Percentiles rank a stretch among this genome's conserved stretches.
Conservation (phyloP, 257 asterid genomes). For the Osmanthus fragrans region DNA sequence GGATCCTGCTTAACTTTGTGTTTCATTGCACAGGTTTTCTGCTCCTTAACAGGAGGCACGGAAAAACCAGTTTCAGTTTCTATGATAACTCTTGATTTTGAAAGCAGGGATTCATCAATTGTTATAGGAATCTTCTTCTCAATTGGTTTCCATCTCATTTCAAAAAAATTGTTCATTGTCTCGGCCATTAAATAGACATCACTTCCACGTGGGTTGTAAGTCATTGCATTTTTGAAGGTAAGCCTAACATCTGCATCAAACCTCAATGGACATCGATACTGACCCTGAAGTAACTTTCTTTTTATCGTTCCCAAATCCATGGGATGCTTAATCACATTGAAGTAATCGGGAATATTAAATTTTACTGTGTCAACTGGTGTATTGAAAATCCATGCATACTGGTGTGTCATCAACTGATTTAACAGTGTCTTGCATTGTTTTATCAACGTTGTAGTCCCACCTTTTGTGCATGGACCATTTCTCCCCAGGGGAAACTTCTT, state of each 20-base stretch:
- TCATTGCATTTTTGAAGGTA: conserved; percentile 72
- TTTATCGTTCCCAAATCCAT: conserved; percentile 92
- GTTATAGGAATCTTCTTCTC: conserved; percentile 55
- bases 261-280: conserved; percentile 53
- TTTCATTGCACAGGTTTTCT: conserved; percentile 39
- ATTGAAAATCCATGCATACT: conserved; percentile 61
- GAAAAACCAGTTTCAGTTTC: conserved; percentile 45
- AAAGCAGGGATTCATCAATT: conserved; percentile 41
- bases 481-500: conserved; percentile 43
- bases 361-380: conserved; percentile 70
- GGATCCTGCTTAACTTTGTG: conserved; percentile 44
- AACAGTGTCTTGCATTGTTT: conserved; percentile 72
- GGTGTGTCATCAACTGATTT: conserved; percentile 53
- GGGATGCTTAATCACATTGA: conserved; percentile 70
- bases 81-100: conserved; percentile 40
- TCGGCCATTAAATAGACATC: conserved; percentile 67
- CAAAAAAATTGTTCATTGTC: conserved; percentile 52
- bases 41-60: conserved; percentile 61
- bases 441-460: conserved; percentile 50
- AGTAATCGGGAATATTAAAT: conserved; percentile 73
- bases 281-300: conserved; percentile 50
- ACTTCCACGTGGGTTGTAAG: conserved; percentile 65
- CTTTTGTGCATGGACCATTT: conserved; percentile 65
- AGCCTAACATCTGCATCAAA: conserved; percentile 83
- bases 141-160: conserved; percentile 70